Evolutionary conservation across 2,329 filamentous ascomycete genomes (phyloP), one percentile per base, ranked within the genome.

Genomic region (Septoria linicola): DNA sequence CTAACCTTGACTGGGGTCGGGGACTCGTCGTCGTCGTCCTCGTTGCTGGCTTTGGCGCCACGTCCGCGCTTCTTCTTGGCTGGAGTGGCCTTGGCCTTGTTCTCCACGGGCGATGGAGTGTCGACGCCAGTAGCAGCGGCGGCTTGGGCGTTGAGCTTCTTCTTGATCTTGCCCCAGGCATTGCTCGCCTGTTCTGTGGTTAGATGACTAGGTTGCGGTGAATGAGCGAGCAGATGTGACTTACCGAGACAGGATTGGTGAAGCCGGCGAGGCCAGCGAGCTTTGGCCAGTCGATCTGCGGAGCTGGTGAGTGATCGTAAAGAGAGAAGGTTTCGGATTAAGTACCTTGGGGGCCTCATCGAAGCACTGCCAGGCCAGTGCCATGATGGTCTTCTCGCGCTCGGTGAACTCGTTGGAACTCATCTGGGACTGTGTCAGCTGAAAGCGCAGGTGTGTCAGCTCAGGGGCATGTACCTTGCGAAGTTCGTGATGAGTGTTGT

Each of bases 311-410:
- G 21, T 25, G 16, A 36, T 13, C 11, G 2, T 21, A 41, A 72
- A 74, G 59, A 2, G 10, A 8, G 3, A 31, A 6, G 37, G 14
- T 6, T 27, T 5, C 82, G 85, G 35, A 56, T 62, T 1, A 23
- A 5, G 16, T 54, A 63, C 63, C 54, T 66, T 64, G 1, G 63
- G 63, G 36, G 64, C 53, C 8, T 54, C 59, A 13, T 54, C 55
- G 44, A 65, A 63, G 43, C 63, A 65, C 54, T 59, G 61, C 54
- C 58, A 66, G 46, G 61, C 59, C 11, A 54, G n/a, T 2, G 57
- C 47, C 53, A 65, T 58, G 30, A 65, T 31, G 45, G 61, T 23
- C 36, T 41, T 41, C 50, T 66, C 64, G 32, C 59, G 58, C 11
- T 59, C 59, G 37, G 58, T 61, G 49, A 65, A 61, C 31, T 27